These are phyloP conservation scores for Hypoxylon sp. DNA, from an alignment of 2,329 filamentous ascomycete species.

Conservation along the genomic window DNA sequence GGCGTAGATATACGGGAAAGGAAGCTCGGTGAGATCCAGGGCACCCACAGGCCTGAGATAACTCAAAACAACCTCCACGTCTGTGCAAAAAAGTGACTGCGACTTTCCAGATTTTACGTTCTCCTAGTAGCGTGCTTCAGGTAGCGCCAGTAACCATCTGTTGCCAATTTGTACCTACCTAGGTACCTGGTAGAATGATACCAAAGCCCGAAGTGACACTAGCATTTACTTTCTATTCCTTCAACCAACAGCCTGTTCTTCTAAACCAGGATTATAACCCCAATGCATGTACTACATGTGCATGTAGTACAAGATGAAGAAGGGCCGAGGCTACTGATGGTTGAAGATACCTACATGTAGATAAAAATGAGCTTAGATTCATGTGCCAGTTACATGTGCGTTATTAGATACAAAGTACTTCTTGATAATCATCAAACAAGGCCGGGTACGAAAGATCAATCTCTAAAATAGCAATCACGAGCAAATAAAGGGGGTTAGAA, in stretches of 20 bases:
- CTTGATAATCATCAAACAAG: neutral
- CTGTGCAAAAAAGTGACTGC: conserved; percentile 33
- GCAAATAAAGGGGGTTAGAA: conserved; percentile 28
- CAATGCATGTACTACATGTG: conserved; percentile 37
- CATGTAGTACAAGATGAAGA: conserved; percentile 31
- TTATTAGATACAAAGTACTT: conserved; percentile 28
- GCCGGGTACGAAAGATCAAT: neutral
- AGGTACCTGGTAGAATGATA: too few species aligned
- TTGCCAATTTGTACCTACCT: neutral
- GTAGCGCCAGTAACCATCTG: conserved; percentile 15
- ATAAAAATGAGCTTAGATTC: conserved; percentile 14
- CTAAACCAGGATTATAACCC: conserved; percentile 28
- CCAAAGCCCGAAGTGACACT: conserved; percentile 13
- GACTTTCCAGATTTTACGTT: conserved; percentile 39
- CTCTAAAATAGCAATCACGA: conserved; percentile 21
- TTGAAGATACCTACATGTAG: conserved; percentile 11
- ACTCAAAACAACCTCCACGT: conserved; percentile 14
- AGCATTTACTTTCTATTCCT: conserved; percentile 23
- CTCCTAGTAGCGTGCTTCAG: conserved; percentile 16
- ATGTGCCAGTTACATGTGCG: neutral
- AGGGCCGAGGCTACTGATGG: conserved; percentile 36
- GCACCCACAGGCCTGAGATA: conserved; percentile 33
- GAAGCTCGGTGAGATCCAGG: conserved; percentile 40
- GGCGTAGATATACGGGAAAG: conserved; percentile 40
- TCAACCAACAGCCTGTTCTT: conserved; percentile 23